phyloP scores from a whole-genome alignment of 1,139 yeast genomes.

The Tardiomyces depauwii region DNA sequence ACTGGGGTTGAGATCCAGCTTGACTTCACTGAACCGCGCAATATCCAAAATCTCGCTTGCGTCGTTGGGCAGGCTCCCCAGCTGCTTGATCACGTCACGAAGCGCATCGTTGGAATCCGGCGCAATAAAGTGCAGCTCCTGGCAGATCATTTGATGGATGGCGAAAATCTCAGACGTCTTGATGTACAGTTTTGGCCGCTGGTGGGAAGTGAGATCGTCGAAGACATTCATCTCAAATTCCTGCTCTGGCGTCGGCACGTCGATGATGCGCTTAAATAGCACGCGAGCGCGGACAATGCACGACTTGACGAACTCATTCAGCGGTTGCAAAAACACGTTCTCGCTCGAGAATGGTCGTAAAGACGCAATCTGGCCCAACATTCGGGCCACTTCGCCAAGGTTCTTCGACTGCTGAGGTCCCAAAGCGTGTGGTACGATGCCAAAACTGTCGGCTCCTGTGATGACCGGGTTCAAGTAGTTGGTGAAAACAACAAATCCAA shows the following conservation, averaged over 20 bases:
- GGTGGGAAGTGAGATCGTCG: constrained; percentile 60
- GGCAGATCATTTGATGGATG: constrained; percentile 46
- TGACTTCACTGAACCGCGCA: constrained; percentile 29
- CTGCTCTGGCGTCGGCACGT: constrained; percentile 46
- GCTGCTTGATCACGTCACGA: constrained; percentile 32
- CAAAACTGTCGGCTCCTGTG: constrained; percentile 57
- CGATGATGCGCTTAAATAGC: constrained; percentile 38
- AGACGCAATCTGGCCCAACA: constrained; percentile 53
- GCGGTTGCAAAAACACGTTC: constrained; percentile 65
- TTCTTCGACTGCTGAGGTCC: constrained; percentile 37
- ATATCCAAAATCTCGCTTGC: constrained; percentile 33
- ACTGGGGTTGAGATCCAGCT: constrained; percentile 32
- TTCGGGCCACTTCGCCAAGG: constrained; percentile 45
- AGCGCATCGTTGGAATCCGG: constrained; percentile 39
- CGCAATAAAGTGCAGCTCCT: constrained; percentile 39
- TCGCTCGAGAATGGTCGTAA: constrained; percentile 52
- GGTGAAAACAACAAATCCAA: constrained; percentile 57
- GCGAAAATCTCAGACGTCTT: constrained; percentile 54
- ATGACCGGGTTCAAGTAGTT: constrained; percentile 58
- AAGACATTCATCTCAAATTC: constrained; percentile 54
- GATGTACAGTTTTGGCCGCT: constrained; percentile 53
- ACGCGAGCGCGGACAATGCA: constrained; percentile 37
- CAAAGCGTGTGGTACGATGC: constrained; percentile 30
- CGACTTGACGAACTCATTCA: constrained; percentile 56
- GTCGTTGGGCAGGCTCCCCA: constrained; percentile 33